A percentile compares a stretch with the other conserved stretches of the same genome.
Conservation (phyloP, 345 rosid species). For the Euclidium syriacum region DNA sequence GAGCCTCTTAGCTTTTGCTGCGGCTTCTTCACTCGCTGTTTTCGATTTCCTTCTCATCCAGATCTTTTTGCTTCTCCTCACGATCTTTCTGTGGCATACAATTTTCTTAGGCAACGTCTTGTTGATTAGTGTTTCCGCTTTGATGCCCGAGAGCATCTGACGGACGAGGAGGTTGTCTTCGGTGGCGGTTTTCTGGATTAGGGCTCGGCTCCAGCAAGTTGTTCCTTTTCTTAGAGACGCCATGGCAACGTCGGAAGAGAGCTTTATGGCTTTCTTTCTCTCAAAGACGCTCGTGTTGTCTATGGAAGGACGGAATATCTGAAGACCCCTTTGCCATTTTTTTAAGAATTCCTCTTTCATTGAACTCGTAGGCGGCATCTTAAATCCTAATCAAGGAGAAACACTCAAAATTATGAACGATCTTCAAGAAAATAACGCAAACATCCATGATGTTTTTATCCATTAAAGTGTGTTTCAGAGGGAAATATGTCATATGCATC, state of each 20-base stretch:
- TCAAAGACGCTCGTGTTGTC: conserved; percentile 45
- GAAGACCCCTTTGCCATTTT: conserved; percentile 74
- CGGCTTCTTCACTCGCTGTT: conserved; percentile 16
- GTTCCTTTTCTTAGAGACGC: conserved; percentile 64
- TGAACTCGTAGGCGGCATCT: conserved; percentile 46
- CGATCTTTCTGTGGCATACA: conserved; percentile 32
- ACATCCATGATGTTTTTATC: background rate
- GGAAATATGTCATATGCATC: conserved; percentile 1
- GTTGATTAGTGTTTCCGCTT: conserved; percentile 22
- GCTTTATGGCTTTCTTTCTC: conserved; percentile 71
- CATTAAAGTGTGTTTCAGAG: background rate
- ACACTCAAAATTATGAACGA: background rate
- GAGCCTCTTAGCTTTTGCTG: conserved; percentile 46
- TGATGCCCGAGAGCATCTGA: conserved; percentile 38
- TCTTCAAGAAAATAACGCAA: background rate
- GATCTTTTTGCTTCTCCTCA: conserved; percentile 61
- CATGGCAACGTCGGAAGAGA: conserved; percentile 84
- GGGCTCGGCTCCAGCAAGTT: conserved; percentile 85
- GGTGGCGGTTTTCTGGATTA: conserved; percentile 47
- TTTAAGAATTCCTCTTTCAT: conserved; percentile 62
- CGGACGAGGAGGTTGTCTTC: conserved; percentile 36
- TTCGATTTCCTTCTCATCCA: conserved; percentile 36
- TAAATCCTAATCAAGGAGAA: conserved; percentile 16
- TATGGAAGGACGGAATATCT: conserved; percentile 33
- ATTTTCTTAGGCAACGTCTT: conserved; percentile 17